These are phyloP conservation scores for Russula olivacea DNA, from an alignment of 768 basidiomycete species.

Conservation along the genomic window DNA sequence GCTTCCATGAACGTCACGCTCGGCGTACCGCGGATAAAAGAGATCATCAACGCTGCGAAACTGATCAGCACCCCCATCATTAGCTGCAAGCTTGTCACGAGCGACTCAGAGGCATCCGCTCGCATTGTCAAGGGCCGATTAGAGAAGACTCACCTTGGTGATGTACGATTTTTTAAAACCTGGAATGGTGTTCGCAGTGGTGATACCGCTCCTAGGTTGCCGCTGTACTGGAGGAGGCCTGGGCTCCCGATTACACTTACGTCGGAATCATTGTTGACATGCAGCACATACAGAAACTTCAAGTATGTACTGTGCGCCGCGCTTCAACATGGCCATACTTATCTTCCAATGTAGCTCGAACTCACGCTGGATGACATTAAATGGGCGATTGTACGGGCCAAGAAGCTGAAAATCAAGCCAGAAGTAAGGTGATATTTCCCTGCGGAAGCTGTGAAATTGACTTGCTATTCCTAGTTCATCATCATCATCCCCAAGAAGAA, in stretches of 20 bases:
- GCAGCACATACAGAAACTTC: conserved; percentile 81
- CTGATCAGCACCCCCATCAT: conserved; percentile 96
- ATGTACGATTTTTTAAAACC: conserved; percentile 48
- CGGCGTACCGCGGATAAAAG: conserved; percentile 99
- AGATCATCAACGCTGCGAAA: conserved; percentile 99
- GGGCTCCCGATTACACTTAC: conserved; percentile 89
- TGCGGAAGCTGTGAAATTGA: not conserved
- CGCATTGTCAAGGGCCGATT: conserved; percentile 95
- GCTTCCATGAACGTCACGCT: conserved; percentile 99
- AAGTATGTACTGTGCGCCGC: conserved; percentile 42
- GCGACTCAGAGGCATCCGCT: conserved; percentile 86
- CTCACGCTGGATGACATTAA: conserved; percentile 89
- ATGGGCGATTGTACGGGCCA: conserved; percentile 79
- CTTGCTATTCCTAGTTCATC: conserved; percentile 47
- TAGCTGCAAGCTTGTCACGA: conserved; percentile 86
- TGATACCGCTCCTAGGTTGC: conserved; percentile 55
- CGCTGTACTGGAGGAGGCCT: conserved; percentile 89
- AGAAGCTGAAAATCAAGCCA: conserved; percentile 90
- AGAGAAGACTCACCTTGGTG: conserved; percentile 91
- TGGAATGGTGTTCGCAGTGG: not conserved
- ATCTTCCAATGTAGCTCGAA: conserved; percentile 57
- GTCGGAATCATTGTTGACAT: conserved; percentile 89
- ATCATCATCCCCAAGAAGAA: conserved; percentile 68
- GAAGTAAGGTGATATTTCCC: conserved; percentile 42
- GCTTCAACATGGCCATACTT: not conserved